phyloP scores from a whole-genome alignment of 257 asterid species.

The Perilla frutescens region DNA sequence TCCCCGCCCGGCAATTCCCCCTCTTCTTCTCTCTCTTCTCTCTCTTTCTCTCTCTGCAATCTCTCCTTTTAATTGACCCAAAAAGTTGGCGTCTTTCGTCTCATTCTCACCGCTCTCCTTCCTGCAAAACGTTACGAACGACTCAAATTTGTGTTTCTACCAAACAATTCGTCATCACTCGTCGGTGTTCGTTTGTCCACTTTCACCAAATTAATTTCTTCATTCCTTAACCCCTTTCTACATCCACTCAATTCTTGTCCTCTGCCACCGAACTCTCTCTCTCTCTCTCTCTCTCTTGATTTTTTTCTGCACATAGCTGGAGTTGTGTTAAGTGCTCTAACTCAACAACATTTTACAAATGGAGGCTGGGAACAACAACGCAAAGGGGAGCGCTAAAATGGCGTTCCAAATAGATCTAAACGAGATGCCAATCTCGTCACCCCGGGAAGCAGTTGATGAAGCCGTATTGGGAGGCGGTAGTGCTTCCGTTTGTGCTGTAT shows the following conservation, averaged over 20 bases:
- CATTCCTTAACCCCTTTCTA: constrained; percentile 13
- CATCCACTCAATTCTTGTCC: constrained; percentile 10
- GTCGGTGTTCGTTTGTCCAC: constrained; percentile 29
- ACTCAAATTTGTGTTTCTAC: constrained; percentile 23
- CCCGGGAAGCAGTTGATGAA: constrained; percentile 56
- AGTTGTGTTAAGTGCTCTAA: constrained; percentile 17
- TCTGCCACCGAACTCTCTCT: constrained; percentile 19
- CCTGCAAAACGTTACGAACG: constrained; percentile 6
- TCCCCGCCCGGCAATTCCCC: constrained; percentile 39
- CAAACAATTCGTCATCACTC: constrained; percentile 34
- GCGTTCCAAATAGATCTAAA: constrained; percentile 74
- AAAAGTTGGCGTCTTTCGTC: constrained; percentile 34
- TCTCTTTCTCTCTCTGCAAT: constrained; percentile 32
- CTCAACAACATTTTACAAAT: constrained; percentile 29
- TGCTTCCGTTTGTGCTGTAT: constrained; percentile 48
- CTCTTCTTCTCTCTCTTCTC: neutral
- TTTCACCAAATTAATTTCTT: constrained; percentile 28
- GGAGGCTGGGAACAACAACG: constrained; percentile 35
- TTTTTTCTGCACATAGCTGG: constrained; percentile 9
- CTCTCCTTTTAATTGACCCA: constrained; percentile 21
- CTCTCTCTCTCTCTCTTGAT: neutral
- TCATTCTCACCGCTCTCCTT: constrained; percentile 25
- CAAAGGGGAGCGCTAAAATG: constrained; percentile 44
- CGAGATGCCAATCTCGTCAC: constrained; percentile 72
- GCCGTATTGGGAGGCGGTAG: constrained; percentile 35